phyloP scores from a whole-genome alignment of 2,329 filamentous ascomycete species.

The Sphaerulina populicola region DNA sequence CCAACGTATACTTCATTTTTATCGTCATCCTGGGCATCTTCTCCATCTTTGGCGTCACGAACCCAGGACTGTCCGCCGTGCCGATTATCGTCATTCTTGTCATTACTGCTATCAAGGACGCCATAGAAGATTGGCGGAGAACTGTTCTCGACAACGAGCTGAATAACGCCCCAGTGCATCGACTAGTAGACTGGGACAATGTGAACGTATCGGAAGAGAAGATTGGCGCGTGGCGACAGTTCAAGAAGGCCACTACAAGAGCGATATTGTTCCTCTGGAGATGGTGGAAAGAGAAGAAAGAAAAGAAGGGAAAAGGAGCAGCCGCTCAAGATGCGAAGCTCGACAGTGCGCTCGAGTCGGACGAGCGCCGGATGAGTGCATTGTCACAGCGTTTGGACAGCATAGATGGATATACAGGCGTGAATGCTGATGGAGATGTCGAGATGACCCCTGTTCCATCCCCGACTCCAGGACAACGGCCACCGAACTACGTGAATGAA shows the following conservation, averaged over 20 bases:
- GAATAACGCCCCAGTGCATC: constrained; percentile 92
- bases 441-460: constrained; percentile 95
- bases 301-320: constrained; percentile 37
- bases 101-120: constrained; percentile 88
- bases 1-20: constrained; percentile 97
- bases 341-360: constrained; percentile 44
- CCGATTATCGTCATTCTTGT: constrained; percentile 86
- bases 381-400: constrained; percentile 41
- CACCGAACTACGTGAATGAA: constrained; percentile 16
- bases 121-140: constrained; percentile 86
- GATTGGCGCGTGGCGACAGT: constrained; percentile 72
- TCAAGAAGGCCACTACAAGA: constrained; percentile 80
- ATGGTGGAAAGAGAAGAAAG: constrained; percentile 38
- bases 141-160: constrained; percentile 86
- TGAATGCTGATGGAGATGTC: constrained; percentile 56
- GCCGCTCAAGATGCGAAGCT: constrained; percentile 36
- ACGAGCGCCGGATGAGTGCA: constrained; percentile 43
- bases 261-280: constrained; percentile 50
- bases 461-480: constrained; percentile 53
- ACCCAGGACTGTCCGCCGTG: constrained; percentile 81
- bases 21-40: constrained; percentile 90
- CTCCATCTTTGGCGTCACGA: constrained; percentile 85
- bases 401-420: constrained; percentile 32
- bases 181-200: constrained; percentile 80
- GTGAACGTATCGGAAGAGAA: constrained; percentile 87